Base-by-base conservation (phyloP, 805 yeast genomes). In the Metschnikowia arizonensis region DNA sequence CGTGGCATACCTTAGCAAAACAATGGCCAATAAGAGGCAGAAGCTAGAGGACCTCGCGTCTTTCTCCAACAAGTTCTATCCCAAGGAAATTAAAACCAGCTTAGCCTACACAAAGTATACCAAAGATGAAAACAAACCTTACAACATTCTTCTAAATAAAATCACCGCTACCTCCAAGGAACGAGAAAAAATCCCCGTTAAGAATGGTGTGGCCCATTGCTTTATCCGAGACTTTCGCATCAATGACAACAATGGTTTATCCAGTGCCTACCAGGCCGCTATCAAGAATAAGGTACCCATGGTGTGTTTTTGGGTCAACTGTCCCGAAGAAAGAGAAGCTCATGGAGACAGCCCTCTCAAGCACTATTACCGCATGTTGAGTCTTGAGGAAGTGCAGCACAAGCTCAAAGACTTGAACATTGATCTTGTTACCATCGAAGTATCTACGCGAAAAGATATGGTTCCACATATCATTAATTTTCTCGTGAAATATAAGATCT, bases 191-290 rank as follows among this genome's bases (percentile, higher is more conserved):
- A 19, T 55, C 12, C 40, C 53, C 21, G 25, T 45, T 14, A 50
- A 51, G 24, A 60, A 52, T n/a, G 53, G 54, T 21, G 60, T 72
- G 11, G 67, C 73, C 15, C 79, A 76, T 54, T 67, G 79, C 69
- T 76, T 78, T 43, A 56, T 72, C 14, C 63, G 68, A 30, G 83
- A 78, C 50, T 57, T 77, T 23, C 60, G 82, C 36, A 44, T 68
- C 6, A 58, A 54, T 8, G 79, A 78, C 53, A 78, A 78, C 51
- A 60, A 58, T 1, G 75, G 71, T 0, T 60, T 78, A 32, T 56
- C 49, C 11, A 49, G 62, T 14, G 75, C 77, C 1, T 52, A 69
- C 31, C 48, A 63, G 18, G 48, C 59, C 7, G 72, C 73, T 2
- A 42, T 53, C 15, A 45, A 56, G n/a, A 39, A 49, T 24, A 53